Conservation (phyloP, 495 filamentous ascomycete genomes). For the Talaromyces liani region DNA sequence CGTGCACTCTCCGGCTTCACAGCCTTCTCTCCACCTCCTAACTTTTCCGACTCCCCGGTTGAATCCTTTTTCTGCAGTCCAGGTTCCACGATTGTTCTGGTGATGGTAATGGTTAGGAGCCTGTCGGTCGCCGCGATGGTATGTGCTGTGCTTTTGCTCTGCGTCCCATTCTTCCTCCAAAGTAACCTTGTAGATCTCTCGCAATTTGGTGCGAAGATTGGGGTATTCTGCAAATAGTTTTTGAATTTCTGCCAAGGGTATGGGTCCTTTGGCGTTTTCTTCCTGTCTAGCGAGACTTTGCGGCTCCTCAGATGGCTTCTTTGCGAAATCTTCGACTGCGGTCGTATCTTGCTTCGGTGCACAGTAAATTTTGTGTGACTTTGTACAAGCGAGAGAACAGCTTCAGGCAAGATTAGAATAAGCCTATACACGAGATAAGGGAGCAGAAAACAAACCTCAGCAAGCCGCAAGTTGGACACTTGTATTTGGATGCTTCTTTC, state of each 20-base stretch:
- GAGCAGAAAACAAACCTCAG: conserved; percentile 44
- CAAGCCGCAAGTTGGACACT: conserved; percentile 55
- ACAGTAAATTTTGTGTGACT: conserved; percentile 51
- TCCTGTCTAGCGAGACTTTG: conserved; percentile 10
- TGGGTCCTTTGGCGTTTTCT: conserved; percentile 9
- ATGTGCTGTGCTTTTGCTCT: conserved; percentile 6
- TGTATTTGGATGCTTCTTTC: conserved; percentile 51
- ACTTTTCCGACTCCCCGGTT: conserved; percentile 35
- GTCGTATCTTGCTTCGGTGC: conserved; percentile 25
- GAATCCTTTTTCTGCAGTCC: conserved; percentile 41
- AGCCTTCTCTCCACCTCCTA: conserved; percentile 29
- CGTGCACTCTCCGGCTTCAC: conserved; percentile 29
- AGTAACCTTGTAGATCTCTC: conserved; percentile 45
- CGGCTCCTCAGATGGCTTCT: conserved; percentile 8
- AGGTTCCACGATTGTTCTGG: conserved; percentile 26
- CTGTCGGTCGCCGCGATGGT: conserved; percentile 8
- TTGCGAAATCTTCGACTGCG: neutral
- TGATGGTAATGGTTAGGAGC: neutral
- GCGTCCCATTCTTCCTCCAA: conserved; percentile 35
- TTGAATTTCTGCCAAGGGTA: conserved; percentile 37
- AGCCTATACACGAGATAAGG: too few relatives aligned
- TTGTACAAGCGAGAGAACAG: conserved; percentile 64
- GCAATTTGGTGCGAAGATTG: conserved; percentile 38
- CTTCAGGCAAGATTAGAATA: conserved; percentile 25
- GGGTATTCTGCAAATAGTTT: conserved; percentile 47